Evolutionary conservation across 306 rosid genomes (phyloP).

Genomic region (Gillenia trifoliata): DNA sequence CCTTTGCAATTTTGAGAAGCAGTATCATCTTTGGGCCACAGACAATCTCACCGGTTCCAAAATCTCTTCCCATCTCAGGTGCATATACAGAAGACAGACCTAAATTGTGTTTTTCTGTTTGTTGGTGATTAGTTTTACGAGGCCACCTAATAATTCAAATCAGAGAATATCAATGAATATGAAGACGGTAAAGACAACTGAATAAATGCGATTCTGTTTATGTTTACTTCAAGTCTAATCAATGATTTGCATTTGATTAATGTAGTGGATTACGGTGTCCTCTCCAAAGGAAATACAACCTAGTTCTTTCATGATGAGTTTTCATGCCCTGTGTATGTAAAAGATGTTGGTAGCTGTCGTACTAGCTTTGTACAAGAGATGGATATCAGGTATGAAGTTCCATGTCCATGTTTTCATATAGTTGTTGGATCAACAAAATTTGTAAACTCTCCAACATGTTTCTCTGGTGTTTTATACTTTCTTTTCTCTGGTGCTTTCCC

Average conservation of each 20-base stretch:
- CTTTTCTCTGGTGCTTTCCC: background rate
- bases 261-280: conserved; percentile 83
- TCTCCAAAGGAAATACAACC: conserved; percentile 53
- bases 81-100: background rate
- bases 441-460: background rate
- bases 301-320: conserved; percentile 84
- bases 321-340: conserved; percentile 82
- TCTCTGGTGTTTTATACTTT: background rate
- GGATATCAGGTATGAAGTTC: conserved; percentile 63
- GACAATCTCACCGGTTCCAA: conserved; percentile 74
- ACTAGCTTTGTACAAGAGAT: conserved; percentile 51
- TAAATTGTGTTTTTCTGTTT: background rate
- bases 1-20: conserved; percentile 82
- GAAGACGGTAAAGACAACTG: background rate
- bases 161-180: background rate
- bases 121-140: background rate
- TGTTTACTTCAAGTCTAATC: conserved; percentile 7
- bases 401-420: background rate
- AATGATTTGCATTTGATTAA: conserved; percentile 19
- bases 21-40: conserved; percentile 94
- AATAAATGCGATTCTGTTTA: background rate
- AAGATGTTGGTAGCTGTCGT: conserved; percentile 62
- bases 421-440: background rate
- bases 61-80: conserved; percentile 97
- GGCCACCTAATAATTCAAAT: background rate